Base-by-base conservation (phyloP, 129 eudicot genomes). In the Tagetes erecta region DNA sequence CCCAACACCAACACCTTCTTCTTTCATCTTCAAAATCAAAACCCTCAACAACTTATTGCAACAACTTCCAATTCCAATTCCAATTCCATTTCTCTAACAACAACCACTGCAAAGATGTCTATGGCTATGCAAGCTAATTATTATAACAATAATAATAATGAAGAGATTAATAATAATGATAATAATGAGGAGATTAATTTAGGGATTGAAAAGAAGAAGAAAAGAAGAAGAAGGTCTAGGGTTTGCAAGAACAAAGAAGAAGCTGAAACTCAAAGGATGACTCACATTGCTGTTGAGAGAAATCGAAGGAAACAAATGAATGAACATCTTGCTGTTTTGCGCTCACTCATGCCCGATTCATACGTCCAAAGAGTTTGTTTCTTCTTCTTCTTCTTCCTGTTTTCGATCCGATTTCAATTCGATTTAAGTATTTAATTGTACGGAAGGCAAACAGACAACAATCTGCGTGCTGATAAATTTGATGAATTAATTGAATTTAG, bases 331-430 rank as follows among this genome's bases (percentile, higher is more conserved):
- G 91, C 98, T 3, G 97, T 90, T 46, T 71, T 93, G 35, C 84
- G 98, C 11, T 90, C 97, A 8, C 98, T 93, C 88, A 93, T 93
- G 98, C 97, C 97, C 8, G 96, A 90, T 64, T 93, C 98, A 76
- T 93, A 93, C 71, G 96, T 85, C 13, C 97, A 93, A 83, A 86
- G 98, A 88, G 98, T 93, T 80, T 10, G 36, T 14, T 34, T 41
- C 44, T 72, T 6, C 31, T 51, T 6, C 31, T 51, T 20, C 27
- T 20, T 20, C 27, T 20, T 20, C 27, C 27, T 20, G 27, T 20
- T 20, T 20, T 20, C 27, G 27, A 20, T 20, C 0, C 27, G 0
- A 20, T 20, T 20, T 20, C 0, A 0, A 20, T 20, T 20, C 27
- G 0, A 20, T 20, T 20, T 20, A 20, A 20, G 27, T 20, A 20